Conservation (phyloP, 345 rosid genomes). For the Lepidium aucheri region DNA sequence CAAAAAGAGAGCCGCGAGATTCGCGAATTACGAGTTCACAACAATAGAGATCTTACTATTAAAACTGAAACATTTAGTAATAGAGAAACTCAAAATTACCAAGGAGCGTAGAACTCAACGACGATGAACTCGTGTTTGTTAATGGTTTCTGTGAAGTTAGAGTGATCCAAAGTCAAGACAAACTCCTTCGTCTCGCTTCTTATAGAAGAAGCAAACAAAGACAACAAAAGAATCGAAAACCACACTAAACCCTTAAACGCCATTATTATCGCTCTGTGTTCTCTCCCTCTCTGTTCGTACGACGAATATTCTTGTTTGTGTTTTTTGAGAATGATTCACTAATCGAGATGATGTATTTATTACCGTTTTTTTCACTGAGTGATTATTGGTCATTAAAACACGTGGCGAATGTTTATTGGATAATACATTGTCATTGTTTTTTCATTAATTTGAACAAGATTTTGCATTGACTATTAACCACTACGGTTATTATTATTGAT, state of each 20-base stretch:
- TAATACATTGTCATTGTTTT: conserved; percentile 8
- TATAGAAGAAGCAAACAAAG: conserved; percentile 30
- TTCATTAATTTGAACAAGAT: not conserved
- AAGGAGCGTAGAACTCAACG: conserved; percentile 96
- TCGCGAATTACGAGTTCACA: not conserved
- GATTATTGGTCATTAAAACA: not conserved
- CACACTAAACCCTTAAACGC: conserved; percentile 34
- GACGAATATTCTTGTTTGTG: not conserved
- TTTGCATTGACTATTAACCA: conserved; percentile 12
- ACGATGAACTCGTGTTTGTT: conserved; percentile 76
- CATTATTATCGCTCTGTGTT: conserved; percentile 31
- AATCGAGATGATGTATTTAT: not conserved
- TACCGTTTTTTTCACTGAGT: not conserved
- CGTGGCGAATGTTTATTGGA: not conserved
- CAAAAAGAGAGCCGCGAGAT: not conserved
- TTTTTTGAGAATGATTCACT: not conserved
- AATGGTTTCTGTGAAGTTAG: conserved; percentile 79
- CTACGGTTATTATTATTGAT: not conserved
- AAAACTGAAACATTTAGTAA: not conserved
- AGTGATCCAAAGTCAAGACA: conserved; percentile 74
- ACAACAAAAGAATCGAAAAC: conserved; percentile 24
- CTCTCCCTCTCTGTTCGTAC: not conserved
- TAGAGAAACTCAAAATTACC: conserved; percentile 33
- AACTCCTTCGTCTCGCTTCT: conserved; percentile 58
- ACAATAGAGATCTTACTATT: not conserved